These are phyloP conservation scores for Russula brevipes DNA, from an alignment of 768 basidiomycete genomes.

Conservation along the genomic window DNA sequence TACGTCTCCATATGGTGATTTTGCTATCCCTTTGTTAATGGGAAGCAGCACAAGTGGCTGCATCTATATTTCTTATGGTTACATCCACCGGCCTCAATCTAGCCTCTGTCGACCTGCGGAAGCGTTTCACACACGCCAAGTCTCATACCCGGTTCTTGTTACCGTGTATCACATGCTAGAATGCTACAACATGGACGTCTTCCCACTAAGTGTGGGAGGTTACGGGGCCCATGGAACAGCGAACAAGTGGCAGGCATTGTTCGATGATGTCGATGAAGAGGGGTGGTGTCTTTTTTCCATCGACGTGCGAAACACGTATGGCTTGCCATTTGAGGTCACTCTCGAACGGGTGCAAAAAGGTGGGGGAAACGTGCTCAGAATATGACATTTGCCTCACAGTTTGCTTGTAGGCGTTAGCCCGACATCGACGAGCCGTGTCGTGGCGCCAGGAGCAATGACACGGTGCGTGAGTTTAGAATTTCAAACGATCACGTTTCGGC, in stretches of 20 bases:
- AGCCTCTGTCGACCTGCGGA: constrained; percentile 35
- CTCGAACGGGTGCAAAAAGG: constrained; percentile 66
- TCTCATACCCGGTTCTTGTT: constrained; percentile 83
- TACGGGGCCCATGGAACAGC: constrained; percentile 21
- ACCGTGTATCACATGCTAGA: constrained; percentile 96
- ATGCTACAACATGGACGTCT: constrained; percentile 74
- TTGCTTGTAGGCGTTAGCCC: constrained; percentile 36
- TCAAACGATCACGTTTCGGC: constrained; percentile 1
- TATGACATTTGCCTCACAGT: not conserved
- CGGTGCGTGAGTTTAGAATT: constrained; percentile 44
- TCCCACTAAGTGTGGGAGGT: constrained; percentile 49
- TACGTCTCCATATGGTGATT: constrained; percentile 37
- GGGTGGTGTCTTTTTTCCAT: constrained; percentile 85
- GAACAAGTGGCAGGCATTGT: constrained; percentile 29
- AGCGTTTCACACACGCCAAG: constrained; percentile 78
- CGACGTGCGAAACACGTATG: constrained; percentile 90
- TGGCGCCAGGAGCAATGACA: constrained; percentile 85
- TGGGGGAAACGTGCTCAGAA: constrained; percentile 25
- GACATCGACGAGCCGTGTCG: constrained; percentile 47
- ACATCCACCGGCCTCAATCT: constrained; percentile 45
- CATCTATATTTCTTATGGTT: constrained; percentile 80
- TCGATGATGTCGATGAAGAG: constrained; percentile 45
- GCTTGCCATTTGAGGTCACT: constrained; percentile 83
- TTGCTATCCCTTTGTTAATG: constrained; percentile 4
- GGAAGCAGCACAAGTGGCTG: constrained; percentile 62